Evolutionary conservation across 1,284 basidiomycete genomes (phyloP), one percentile per base, ranked within the genome.

Genomic region (Rhodotorula sp.): DNA sequence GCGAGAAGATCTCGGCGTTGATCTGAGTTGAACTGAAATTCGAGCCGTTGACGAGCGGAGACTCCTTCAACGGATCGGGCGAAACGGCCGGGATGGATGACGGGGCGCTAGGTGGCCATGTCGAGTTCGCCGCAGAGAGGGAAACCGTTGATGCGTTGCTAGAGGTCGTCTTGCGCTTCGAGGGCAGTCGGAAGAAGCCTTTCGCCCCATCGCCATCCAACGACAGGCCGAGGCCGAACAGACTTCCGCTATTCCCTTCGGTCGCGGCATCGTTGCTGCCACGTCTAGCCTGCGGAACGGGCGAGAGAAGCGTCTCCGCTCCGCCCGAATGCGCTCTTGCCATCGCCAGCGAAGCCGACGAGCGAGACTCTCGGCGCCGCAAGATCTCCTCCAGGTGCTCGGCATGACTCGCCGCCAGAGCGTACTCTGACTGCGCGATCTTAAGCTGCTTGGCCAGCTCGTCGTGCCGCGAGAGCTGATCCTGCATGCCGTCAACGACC

Each of bases 361-460:
- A 50, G 40, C 47, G 46, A 54, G 59, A 62, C 15, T 72, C 71
- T 26, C 73, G 67, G 4, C 75, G 71, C 22, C 74, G 70, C 11
- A 78, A 56, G 2, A 73, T 72, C 20, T 78, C 76, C 62, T 77
- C 76, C 30, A 78, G 73, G 55, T 67, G 72, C 53, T 78, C 76
- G 26, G 76, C 69, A 51, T 77, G 75, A n/a, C 73, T 68, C 34
- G 76, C 75, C 11, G 75, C 76, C 31, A 78, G 69, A 10, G 75
- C 69, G 15, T 77, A 67, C 57, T 77, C 77, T 7, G 71, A 74
- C 46, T 76, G 76, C 26, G 77, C 77, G 53, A 78, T 77, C 66
- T 78, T 78, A 56, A 77, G 73, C 40, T 74, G 65, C 2, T 75
- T 69, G 18, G 76, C 74, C 20, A 78, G 68, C 46, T 78, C 76